Conservation (phyloP, 139 green algal genomes). For the Diplosphaera chodatii region DNA sequence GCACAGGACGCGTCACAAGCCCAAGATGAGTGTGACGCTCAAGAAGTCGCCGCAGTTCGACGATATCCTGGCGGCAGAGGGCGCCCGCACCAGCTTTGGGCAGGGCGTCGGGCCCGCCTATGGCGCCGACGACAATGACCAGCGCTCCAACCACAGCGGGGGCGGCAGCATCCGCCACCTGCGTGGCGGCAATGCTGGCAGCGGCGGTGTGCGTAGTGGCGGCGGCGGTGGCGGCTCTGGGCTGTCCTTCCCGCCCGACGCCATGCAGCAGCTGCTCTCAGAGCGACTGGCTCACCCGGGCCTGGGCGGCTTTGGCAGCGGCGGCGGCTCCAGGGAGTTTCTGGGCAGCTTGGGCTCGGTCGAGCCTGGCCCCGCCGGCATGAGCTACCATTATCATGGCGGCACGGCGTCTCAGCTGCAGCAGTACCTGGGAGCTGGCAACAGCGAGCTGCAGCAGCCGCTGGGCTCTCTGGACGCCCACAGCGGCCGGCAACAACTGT, state of each 20-base stretch:
- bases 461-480: background rate
- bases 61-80: constrained; percentile 34
- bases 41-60: constrained; percentile 68
- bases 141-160: background rate
- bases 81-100: background rate
- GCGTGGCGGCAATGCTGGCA: background rate
- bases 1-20: constrained; percentile 47
- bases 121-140: no score
- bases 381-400: no score
- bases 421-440: no score
- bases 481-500: no score
- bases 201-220: background rate
- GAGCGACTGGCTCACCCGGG: background rate
- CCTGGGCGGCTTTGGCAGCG: no score
- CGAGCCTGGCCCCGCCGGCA: no score
- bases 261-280: background rate
- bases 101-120: background rate
- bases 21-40: constrained; percentile 74
- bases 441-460: no score
- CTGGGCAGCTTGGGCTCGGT: background rate
- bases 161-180: background rate
- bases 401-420: no score
- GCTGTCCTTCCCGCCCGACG: background rate
- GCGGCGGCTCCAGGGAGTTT: no score
- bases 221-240: no score